Evolutionary conservation across 148 eudicot genomes (phyloP).

Genomic region (Amaranthus hypochondriacus): DNA sequence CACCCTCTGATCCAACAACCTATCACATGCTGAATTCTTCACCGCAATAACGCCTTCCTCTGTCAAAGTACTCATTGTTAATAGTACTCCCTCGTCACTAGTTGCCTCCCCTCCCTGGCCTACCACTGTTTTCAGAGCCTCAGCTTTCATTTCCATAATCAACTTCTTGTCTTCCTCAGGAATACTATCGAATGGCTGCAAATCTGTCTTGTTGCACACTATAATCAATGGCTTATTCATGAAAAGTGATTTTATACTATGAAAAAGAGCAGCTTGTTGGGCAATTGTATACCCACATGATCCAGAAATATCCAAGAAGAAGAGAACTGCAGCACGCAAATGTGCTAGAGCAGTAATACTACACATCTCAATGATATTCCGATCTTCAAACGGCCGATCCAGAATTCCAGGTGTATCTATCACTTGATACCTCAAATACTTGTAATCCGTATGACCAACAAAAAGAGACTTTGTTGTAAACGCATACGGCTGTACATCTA

Average conservation of each 20-base stretch:
- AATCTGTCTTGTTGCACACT: constrained; percentile 91
- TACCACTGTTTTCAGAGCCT: constrained; percentile 72
- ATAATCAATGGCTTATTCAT: constrained; percentile 83
- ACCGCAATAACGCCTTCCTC: constrained; percentile 85
- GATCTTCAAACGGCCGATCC: constrained; percentile 90
- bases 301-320: constrained; percentile 84
- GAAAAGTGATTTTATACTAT: constrained; percentile 84
- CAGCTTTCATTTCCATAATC: constrained; percentile 78
- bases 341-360: constrained; percentile 93
- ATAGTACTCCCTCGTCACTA: constrained; percentile 59
- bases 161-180: constrained; percentile 76
- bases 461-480: constrained; percentile 90
- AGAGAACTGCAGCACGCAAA: constrained; percentile 81
- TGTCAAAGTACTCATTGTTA: constrained; percentile 80
- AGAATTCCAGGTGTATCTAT: constrained; percentile 92
- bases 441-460: constrained; percentile 94
- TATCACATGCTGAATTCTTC: constrained; percentile 88
- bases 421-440: constrained; percentile 84
- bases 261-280: constrained; percentile 86
- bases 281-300: constrained; percentile 87
- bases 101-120: constrained; percentile 78
- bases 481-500: constrained; percentile 95
- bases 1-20: constrained; percentile 84
- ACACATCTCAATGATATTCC: constrained; percentile 97
- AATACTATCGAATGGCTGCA: constrained; percentile 66